Evolutionary conservation across 305 asterid genomes (phyloP).

Genomic region (Rubia occidens): DNA sequence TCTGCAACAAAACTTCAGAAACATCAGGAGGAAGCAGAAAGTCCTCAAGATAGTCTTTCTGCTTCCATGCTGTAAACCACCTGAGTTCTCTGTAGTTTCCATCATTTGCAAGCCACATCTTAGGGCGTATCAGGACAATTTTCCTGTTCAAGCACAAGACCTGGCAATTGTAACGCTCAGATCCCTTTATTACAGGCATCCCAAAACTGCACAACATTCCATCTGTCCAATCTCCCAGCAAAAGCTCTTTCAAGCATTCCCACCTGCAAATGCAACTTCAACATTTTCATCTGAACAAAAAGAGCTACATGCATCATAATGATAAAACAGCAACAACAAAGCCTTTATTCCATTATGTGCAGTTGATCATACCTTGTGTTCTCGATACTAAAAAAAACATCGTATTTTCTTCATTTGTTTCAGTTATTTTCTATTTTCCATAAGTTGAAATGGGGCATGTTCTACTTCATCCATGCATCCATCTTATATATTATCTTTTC

Average conservation of each 20-base stretch:
- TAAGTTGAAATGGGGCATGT: no score
- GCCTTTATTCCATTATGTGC: neutral
- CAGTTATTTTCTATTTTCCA: no score
- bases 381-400: neutral
- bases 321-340: neutral
- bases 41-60: constrained; percentile 66
- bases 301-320: neutral
- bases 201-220: constrained; percentile 79
- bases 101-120: constrained; percentile 95
- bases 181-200: constrained; percentile 83
- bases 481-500: no score
- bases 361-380: neutral
- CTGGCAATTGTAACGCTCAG: constrained; percentile 93
- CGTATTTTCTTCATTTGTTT: no score
- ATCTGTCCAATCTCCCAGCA: constrained; percentile 86
- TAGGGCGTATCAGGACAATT: constrained; percentile 86
- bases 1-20: constrained; percentile 59
- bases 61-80: constrained; percentile 97
- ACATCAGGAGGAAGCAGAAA: constrained; percentile 65
- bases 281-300: neutral
- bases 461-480: no score
- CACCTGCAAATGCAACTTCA: constrained; percentile 45
- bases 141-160: constrained; percentile 73
- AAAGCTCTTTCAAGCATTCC: constrained; percentile 78
- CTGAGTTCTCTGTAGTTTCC: constrained; percentile 92